phyloP scores from a whole-genome alignment of 2,329 filamentous ascomycete species.

The Aureobasidium sp. region DNA sequence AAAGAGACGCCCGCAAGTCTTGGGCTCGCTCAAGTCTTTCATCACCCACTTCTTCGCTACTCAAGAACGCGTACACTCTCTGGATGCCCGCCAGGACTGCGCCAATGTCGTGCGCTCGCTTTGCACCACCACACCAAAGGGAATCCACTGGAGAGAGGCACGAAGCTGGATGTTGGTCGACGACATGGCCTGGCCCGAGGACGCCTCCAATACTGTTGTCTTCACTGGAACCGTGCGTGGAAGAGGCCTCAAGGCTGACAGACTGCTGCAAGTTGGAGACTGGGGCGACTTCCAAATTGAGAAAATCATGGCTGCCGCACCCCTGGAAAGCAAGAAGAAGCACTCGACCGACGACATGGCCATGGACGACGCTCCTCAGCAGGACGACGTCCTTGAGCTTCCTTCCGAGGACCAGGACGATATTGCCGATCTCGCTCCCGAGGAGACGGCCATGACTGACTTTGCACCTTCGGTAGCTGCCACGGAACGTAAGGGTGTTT shows the following conservation, averaged over 20 bases:
- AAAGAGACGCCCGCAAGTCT: slow-evolving; percentile 69
- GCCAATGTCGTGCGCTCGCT: slow-evolving; percentile 84
- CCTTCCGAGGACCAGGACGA: slow-evolving; percentile 79
- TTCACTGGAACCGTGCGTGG: slow-evolving; percentile 83
- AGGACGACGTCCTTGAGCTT: slow-evolving; percentile 55
- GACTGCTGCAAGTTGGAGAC: slow-evolving; percentile 83
- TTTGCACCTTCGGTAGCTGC: slow-evolving; percentile 41
- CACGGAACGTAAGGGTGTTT: slow-evolving; percentile 65
- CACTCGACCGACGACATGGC: slow-evolving; percentile 57
- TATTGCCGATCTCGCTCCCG: slow-evolving; percentile 74
- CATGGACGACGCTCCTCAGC: slow-evolving; percentile 52
- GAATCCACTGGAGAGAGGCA: slow-evolving; percentile 90
- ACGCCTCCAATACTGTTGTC: slow-evolving; percentile 31
- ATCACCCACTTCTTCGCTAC: slow-evolving; percentile 92
- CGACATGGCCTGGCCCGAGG: slow-evolving; percentile 63
- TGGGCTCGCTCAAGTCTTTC: slow-evolving; percentile 81
- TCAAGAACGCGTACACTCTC: slow-evolving; percentile 81
- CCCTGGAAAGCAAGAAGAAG: slow-evolving; percentile 50
- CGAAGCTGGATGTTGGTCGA: slow-evolving; percentile 94
- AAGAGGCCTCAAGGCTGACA: slow-evolving; percentile 78
- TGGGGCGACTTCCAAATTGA: slow-evolving; percentile 93
- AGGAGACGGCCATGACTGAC: slow-evolving; percentile 69
- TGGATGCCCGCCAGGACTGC: slow-evolving; percentile 85
- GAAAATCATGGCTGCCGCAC: slow-evolving; percentile 72
- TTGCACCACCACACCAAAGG: slow-evolving; percentile 88